Evolutionary conservation across 75 land plant species (phyloP).

Genomic region (Pinus taeda): DNA sequence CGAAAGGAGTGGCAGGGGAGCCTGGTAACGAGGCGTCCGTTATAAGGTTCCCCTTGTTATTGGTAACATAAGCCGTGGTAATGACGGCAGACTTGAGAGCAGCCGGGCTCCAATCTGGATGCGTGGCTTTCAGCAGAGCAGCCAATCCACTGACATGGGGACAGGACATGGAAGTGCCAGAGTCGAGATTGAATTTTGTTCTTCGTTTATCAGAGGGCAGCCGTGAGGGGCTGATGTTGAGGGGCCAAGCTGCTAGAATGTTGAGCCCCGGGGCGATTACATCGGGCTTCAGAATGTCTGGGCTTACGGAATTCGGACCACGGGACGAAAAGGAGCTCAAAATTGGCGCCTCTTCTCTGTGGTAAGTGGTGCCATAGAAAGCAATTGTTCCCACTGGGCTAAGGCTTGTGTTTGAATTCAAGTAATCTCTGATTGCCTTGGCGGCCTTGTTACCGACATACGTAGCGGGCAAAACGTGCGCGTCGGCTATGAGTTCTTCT

Average conservation of each 20-base stretch:
- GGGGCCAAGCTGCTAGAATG: constrained; percentile 10
- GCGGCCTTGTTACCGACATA: no score
- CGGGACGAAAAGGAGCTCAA: not conserved
- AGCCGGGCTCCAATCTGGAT: constrained; percentile 79
- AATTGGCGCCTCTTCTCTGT: no score
- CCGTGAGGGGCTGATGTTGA: not conserved
- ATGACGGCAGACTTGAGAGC: constrained; percentile 71
- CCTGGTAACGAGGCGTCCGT: constrained; percentile 19
- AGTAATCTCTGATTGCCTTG: no score
- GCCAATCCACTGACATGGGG: constrained; percentile 39
- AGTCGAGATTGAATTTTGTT: no score
- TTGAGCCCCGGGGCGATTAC: constrained; percentile 13
- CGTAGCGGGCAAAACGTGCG: constrained; percentile 13
- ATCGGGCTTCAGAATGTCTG: constrained; percentile 25
- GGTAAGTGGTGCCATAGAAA: no score
- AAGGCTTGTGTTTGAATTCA: not conserved
- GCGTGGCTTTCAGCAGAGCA: constrained; percentile 43
- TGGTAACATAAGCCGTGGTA: constrained; percentile 20
- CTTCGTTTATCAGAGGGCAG: not conserved
- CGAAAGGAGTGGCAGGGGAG: not conserved
- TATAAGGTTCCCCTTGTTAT: constrained; percentile 24
- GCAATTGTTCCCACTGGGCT: not conserved
- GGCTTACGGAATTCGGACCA: constrained; percentile 30
- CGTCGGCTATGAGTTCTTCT: constrained; percentile 10
- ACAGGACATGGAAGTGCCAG: no score